Evolutionary conservation across 768 basidiomycete species (phyloP).

Genomic region (Exidia glandulosa): DNA sequence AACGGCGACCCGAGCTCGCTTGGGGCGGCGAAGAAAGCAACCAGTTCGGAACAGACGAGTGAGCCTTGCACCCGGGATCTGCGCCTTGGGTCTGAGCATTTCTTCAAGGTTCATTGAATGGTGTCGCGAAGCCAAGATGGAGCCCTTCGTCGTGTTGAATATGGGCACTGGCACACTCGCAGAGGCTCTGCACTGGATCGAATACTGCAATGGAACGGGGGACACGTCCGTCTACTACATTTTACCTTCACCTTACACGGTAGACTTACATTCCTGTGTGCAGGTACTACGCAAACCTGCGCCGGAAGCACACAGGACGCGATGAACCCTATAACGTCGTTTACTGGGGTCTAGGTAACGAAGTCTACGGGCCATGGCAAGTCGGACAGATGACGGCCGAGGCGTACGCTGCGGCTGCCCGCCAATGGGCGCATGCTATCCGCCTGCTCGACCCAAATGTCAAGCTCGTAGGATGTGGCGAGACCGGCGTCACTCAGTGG

Average conservation of each 20-base stretch:
- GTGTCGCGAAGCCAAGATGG: conserved; percentile 37
- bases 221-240: conserved; percentile 16
- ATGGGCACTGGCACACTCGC: conserved; percentile 56
- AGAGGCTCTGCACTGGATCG: conserved; percentile 49
- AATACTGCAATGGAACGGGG: conserved; percentile 47
- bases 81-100: background rate
- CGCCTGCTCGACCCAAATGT: conserved; percentile 45
- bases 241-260: background rate
- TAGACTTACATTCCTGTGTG: conserved; percentile 19
- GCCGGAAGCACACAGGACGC: conserved; percentile 43
- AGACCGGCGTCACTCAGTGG: conserved; percentile 22
- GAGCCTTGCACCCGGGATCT: background rate
- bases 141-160: conserved; percentile 51
- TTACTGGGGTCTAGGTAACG: conserved; percentile 37
- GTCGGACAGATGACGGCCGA: conserved; percentile 45
- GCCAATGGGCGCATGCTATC: conserved; percentile 52
- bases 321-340: conserved; percentile 41
- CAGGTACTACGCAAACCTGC: conserved; percentile 44
- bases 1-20: conserved; percentile 46
- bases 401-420: conserved; percentile 45
- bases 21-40: conserved; percentile 53
- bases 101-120: conserved; percentile 43
- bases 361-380: conserved; percentile 47
- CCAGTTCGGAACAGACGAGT: conserved; percentile 41
- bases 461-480: conserved; percentile 45